These are phyloP conservation scores for Henningerozyma blattae DNA, from an alignment of 805 yeast genomes.

Conservation along the genomic window DNA sequence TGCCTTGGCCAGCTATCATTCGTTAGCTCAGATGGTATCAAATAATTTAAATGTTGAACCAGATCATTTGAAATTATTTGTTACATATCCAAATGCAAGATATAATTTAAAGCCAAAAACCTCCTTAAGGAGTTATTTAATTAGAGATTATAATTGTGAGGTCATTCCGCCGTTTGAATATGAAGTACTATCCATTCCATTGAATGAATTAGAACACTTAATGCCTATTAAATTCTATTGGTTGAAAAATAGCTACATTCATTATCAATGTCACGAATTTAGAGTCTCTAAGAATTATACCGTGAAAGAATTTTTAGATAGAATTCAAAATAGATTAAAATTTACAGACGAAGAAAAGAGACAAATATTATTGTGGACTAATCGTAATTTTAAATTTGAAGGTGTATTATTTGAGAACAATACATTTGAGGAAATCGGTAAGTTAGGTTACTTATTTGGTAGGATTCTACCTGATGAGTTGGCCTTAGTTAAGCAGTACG, in stretches of 20 bases:
- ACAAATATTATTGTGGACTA: conserved; percentile 46
- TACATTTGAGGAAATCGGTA: conserved; percentile 29
- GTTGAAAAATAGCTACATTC: conserved; percentile 61
- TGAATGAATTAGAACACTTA: conserved; percentile 70
- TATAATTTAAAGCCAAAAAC: conserved; percentile 32
- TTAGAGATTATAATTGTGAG: conserved; percentile 26
- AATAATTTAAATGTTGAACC: conserved; percentile 41
- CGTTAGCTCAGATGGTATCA: conserved; percentile 53
- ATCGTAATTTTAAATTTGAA: conserved; percentile 25
- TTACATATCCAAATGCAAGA: conserved; percentile 47
- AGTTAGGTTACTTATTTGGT: conserved; percentile 31
- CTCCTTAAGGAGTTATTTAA: conserved; percentile 23
- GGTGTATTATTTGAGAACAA: conserved; percentile 26
- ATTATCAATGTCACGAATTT: conserved; percentile 56
- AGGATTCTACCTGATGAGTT: conserved; percentile 34
- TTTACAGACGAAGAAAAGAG: conserved; percentile 36
- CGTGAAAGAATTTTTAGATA: conserved; percentile 40
- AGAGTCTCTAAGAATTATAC: conserved; percentile 54
- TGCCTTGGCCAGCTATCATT: conserved; percentile 42
- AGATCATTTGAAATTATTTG: conserved; percentile 51
- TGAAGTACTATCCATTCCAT: conserved; percentile 63
- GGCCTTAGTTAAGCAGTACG: conserved; percentile 14
- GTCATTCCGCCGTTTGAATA: conserved; percentile 46
- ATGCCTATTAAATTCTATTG: conserved; percentile 53
- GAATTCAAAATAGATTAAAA: conserved; percentile 42